Conservation (phyloP, 495 filamentous ascomycete genomes). For the Achaetomiella virescens region DNA sequence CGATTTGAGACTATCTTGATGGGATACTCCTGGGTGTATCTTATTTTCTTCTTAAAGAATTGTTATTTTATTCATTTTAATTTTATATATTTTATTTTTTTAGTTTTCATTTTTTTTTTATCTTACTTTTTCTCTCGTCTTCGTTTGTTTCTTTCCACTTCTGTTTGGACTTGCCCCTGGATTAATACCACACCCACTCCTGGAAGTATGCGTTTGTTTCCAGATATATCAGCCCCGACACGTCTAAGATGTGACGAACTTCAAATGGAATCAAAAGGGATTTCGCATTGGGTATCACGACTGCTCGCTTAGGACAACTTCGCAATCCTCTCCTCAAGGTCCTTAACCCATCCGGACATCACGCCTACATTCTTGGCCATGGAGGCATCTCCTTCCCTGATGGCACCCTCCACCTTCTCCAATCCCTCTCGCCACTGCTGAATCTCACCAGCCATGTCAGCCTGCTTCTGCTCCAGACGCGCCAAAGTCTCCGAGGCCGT, state of each 20-base stretch:
- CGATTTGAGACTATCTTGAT: too few relatives aligned
- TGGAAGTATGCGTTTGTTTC: too few relatives aligned
- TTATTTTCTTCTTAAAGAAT: too few relatives aligned
- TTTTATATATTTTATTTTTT: too few relatives aligned
- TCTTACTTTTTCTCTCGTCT: too few relatives aligned
- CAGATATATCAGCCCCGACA: too few relatives aligned
- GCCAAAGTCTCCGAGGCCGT: conserved; percentile 74
- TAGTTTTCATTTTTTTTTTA: too few relatives aligned
- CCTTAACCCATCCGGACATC: conserved; percentile 83
- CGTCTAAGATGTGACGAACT: not conserved
- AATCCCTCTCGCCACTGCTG: conserved; percentile 80
- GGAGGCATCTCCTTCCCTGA: conserved; percentile 60
- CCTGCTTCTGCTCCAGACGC: conserved; percentile 70
- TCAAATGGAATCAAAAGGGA: not conserved
- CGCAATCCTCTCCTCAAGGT: conserved; percentile 69
- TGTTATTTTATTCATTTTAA: not conserved
- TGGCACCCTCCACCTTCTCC: conserved; percentile 66
- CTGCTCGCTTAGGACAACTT: conserved; percentile 38
- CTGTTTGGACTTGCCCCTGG: too few relatives aligned
- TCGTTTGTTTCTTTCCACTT: too few relatives aligned
- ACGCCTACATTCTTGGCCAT: conserved; percentile 71
- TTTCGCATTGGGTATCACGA: conserved; percentile 25
- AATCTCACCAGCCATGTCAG: conserved; percentile 76
- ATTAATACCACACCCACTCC: too few relatives aligned
- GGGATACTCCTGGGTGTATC: too few relatives aligned